Evolutionary conservation across 371 early-diverging fungal genomes (phyloP).

Genomic region (Umbelopsis sp.): DNA sequence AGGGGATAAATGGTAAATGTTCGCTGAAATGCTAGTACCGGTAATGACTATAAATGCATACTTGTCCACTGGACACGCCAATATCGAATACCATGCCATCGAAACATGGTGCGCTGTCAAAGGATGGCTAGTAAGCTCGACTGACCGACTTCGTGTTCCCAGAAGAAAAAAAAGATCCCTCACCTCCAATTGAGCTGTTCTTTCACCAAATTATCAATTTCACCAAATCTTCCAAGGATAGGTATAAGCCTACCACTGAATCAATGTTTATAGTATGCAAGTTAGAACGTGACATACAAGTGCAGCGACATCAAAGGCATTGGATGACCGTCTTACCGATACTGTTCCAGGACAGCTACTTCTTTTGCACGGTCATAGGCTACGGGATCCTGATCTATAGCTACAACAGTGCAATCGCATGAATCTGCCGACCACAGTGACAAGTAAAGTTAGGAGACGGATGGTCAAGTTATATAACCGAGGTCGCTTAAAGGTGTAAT

Average conservation of each 20-base stretch:
- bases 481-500: neutral
- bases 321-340: slow-evolving; percentile 36
- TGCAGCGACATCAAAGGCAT: neutral
- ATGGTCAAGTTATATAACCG: neutral
- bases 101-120: slow-evolving; percentile 40
- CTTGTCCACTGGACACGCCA: slow-evolving; percentile 69
- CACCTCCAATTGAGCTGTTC: slow-evolving; percentile 31
- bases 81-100: slow-evolving; percentile 80
- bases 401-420: slow-evolving; percentile 66
- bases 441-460: neutral
- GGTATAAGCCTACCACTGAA: slow-evolving; percentile 49
- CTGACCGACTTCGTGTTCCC: neutral
- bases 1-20: slow-evolving; percentile 15
- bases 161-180: neutral
- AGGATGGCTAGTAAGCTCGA: neutral
- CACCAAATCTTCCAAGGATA: slow-evolving; percentile 60
- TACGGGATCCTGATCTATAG: slow-evolving; percentile 74
- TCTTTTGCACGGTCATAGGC: slow-evolving; percentile 62
- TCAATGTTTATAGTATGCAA: neutral
- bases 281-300: neutral
- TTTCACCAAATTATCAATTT: slow-evolving; percentile 36
- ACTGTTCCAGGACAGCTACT: slow-evolving; percentile 44
- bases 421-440: slow-evolving; percentile 32
- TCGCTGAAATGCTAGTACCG: neutral
- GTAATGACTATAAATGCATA: slow-evolving; percentile 16